Base-by-base conservation (phyloP, 2,329 filamentous ascomycete species). In the Hypoxylon sp. region DNA sequence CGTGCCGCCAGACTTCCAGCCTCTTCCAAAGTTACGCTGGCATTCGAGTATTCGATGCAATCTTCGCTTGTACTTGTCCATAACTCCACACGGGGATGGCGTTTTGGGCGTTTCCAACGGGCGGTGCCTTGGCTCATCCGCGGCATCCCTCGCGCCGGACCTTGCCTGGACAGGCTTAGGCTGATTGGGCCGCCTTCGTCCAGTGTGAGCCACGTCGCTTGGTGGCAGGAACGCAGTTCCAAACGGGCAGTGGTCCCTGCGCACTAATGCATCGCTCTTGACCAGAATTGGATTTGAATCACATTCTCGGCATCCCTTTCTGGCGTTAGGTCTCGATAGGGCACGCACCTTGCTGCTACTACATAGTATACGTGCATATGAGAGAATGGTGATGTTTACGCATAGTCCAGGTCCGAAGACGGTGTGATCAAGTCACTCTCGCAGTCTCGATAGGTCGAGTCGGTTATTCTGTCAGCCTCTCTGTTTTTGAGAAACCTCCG, bases 161-260 rank as follows among this genome's bases (percentile, higher is more conserved):
- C 59, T 57, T 56, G 36, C 61, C 67, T 32, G 51, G 54, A 69
- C 38, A 26, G 55, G 64, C 42, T 61, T 69, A 69, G 64, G 20
- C 30, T 49, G 22, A 51, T 51, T 67, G 61, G 46, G n/a, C 30
- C 46, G 51, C 56, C 64, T 61, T 69, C 61, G 32, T 65, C 64
- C 51, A 65, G 63, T 63, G 58, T 67, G 54, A 16, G 67, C 67
- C 67, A 69, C 64, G 67, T 69, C 46, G 67, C 45, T 58, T 52
- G 53, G 60, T 61, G 46, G 63, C 26, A 61, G 62, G 51, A 54
- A 54, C 53, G 60, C 58, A 67, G 61, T 44, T 68, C 64, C 40
- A 70, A 70, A 63, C 56, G 61, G 67, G 64, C 28, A 68, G 44
- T 70, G 58, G 68, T 64, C 66, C 68, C 60, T 68, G 62, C 60